Conservation (phyloP, 2,329 filamentous ascomycete genomes). For the Colletotrichum somersetense region DNA sequence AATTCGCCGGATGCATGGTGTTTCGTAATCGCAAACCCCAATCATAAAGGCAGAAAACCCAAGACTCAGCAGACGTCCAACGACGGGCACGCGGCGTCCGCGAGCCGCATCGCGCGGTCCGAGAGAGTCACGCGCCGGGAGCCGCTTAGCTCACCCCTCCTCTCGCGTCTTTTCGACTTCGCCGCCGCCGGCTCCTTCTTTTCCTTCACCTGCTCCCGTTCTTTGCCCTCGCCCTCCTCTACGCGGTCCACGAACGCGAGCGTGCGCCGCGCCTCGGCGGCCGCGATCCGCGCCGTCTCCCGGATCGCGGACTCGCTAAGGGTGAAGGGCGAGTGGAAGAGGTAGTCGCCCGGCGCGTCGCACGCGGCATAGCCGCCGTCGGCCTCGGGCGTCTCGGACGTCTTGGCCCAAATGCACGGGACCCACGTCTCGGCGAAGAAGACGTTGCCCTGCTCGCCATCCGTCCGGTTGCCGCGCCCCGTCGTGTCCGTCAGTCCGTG, state of each 20-base stretch:
- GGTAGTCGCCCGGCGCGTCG: slow-evolving; percentile 58
- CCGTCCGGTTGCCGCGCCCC: slow-evolving; percentile 55
- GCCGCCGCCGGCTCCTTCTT: background rate
- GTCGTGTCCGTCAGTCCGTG: slow-evolving; percentile 57
- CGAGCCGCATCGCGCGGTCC: background rate
- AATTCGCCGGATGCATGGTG: background rate
- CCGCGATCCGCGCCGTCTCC: slow-evolving; percentile 34
- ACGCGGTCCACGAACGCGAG: slow-evolving; percentile 20
- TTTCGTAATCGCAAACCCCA: background rate
- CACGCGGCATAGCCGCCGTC: slow-evolving; percentile 49
- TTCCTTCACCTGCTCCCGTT: background rate
- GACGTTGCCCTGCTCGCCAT: slow-evolving; percentile 48
- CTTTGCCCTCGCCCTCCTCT: background rate
- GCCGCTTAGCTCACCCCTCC: background rate
- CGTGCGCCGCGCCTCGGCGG: slow-evolving; percentile 9
- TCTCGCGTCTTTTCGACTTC: slow-evolving; percentile 22
- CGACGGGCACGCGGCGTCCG: slow-evolving; percentile 12
- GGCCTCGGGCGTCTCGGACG: slow-evolving; percentile 25
- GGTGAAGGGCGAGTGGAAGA: slow-evolving; percentile 66
- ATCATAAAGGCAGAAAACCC: background rate
- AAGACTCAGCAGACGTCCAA: slow-evolving; percentile 30
- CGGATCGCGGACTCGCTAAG: slow-evolving; percentile 52
- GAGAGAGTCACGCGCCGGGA: slow-evolving; percentile 16
- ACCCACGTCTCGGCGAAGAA: slow-evolving; percentile 58
- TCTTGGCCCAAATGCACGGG: slow-evolving; percentile 55